phyloP scores from a whole-genome alignment of 2,329 filamentous ascomycete species.

The Zalaria obscura region DNA sequence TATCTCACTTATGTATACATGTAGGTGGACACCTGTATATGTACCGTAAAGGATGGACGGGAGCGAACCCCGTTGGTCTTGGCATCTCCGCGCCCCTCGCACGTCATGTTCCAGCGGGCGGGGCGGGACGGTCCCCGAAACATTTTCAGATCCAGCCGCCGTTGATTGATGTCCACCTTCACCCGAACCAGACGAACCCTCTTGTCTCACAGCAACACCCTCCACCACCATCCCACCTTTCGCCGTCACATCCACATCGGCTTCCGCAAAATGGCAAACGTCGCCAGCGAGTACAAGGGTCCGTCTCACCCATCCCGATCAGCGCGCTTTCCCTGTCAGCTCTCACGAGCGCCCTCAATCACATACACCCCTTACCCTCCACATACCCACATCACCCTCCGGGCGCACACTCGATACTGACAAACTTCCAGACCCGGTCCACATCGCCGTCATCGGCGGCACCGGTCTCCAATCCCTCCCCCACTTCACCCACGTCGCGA shows the following conservation, averaged over 20 bases:
- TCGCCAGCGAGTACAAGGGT: constrained; percentile 18
- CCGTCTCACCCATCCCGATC: constrained; percentile 1
- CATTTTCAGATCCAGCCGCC: background rate
- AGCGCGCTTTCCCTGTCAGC: background rate
- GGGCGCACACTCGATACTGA: background rate
- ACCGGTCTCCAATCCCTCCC: constrained; percentile 82
- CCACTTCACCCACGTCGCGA: constrained; percentile 72
- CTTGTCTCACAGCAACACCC: background rate
- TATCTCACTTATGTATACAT: too few species aligned
- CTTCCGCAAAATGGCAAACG: constrained; percentile 20
- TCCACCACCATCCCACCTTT: background rate
- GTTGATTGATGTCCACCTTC: background rate
- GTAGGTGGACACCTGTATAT: too few species aligned
- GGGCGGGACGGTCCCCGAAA: background rate
- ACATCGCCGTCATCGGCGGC: constrained; percentile 45
- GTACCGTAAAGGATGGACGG: too few species aligned
- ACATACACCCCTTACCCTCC: too few species aligned
- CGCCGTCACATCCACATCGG: constrained; percentile 14
- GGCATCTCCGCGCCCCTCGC: background rate
- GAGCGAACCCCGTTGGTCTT: too few species aligned
- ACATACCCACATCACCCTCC: background rate
- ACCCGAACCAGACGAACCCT: background rate
- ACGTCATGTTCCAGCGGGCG: background rate
- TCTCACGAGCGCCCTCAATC: constrained; percentile 2
- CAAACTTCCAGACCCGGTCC: constrained; percentile 26